Evolutionary conservation across 1,284 basidiomycete species (phyloP), one percentile per base, ranked within the genome.

Genomic region (Tranzscheliella williamsii): DNA sequence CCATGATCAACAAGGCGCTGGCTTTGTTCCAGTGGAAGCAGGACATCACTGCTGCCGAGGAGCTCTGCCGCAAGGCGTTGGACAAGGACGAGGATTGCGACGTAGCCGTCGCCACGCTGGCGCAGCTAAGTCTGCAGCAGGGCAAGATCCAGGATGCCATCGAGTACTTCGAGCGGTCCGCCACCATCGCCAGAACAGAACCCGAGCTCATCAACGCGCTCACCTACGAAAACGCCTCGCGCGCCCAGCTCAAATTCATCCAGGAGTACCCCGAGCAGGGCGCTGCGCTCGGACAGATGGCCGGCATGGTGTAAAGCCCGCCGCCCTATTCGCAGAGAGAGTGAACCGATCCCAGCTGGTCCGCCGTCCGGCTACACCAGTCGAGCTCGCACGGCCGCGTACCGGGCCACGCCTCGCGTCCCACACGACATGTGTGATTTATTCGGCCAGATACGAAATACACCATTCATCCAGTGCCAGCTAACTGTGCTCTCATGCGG

Each of bases 1-100:
- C 94, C 0, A 83, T 95, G 58, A 93, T 98, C 63, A 99, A 99
- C 86, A 96, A 96, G 79, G 93, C 94, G 17, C 85, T 98, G 21
- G 88, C 91, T 1, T 77, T 97, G 40, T 97, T 88, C 84, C 94
- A 97, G 81, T 94, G 89, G 89, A 90, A 91, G 79, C 89, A 94
- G 78, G 91, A 96, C 75, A 84, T 90, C 44, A 81, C 80, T 3
- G 85, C 84, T 0, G 93, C 93, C 7, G 92, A 95, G 78, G 79
- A 82, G 21, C 87, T 91, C 67, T 96, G 92, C 78, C 82, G 86
- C 53, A 87, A 96, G 78, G 95, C 95, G 0, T 82, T 99, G 29
- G 81, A 83, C 38, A 85, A 92, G 55, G 94, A 73, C 36, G 83
- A 88, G 15, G 91, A 94, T 67, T 98, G 94, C 80, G 95, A 99